Base-by-base conservation (phyloP, 164 flowering plant genomes). In the Buxus sempervirens region DNA sequence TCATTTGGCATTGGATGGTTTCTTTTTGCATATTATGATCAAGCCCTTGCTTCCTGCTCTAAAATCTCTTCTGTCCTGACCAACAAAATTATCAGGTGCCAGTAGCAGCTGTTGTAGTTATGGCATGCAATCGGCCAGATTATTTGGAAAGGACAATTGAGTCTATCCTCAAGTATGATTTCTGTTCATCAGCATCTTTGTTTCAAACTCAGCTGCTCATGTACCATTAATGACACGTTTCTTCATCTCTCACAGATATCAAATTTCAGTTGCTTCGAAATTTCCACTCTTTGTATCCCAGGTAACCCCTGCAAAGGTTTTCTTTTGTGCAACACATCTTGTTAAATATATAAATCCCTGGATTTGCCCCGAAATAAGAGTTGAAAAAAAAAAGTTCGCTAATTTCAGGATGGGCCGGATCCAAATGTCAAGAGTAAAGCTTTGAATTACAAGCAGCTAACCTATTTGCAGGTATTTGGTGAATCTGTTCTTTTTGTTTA, bases 101-200 rank as follows among this genome's bases (percentile, higher is more conserved):
- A 54, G 85, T 93, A 64, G 98, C 98, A 58, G 99, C 99, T 54
- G 91, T 96, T 59, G 97, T 96, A 63, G 77, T 93, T 53, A 96
- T 96, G 99, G 99, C 99, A 51, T 96, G 99, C 77, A 96, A 85
- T 75, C 99, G 99, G 69, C 90, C 97, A 63, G 98, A 96, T 80
- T 96, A 96, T 80, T 76, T 95, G 54, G 93, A 89, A 68, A 84
- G 88, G 83, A 95, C 98, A 60, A 72, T 95, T 38, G 74, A 89
- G 38, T 91, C 98, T 49, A 81, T 95, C 61, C 73, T 90, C 61
- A 91, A 84, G 98, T 95, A 86, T 64, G 85, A 60, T 9, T 59
- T 23, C 20, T 48, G 0, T 51, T 14, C 45, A 12, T n/a, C 24
- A 49, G 21, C 58, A 19, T 32, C 38, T 72, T 2, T 60, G 38